Base-by-base conservation (phyloP, 1,284 basidiomycete species). In the Microbotryomycetes sp. region DNA sequence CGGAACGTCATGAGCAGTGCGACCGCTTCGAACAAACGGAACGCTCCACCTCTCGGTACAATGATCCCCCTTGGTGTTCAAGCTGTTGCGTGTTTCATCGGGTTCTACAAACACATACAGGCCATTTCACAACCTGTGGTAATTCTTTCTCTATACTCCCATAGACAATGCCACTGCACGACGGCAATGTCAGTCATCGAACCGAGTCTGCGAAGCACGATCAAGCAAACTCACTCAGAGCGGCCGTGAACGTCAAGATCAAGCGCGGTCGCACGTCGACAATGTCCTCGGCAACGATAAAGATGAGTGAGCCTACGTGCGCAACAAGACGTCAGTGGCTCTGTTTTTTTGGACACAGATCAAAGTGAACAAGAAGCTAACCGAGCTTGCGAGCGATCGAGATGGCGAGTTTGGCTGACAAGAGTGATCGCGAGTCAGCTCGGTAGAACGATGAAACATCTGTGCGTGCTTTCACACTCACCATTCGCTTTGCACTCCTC, bases 401-500 rank as follows among this genome's bases (percentile, higher is more conserved):
- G 72, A 98, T 98, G 19, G 92, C 96, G 65, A 98, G 77, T 83
- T 96, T 96, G 47, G 92, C 91, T 91, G 65, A 23, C 60, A 30
- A 54, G 49, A 25, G 36, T 55, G 4, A 26, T 0, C 3, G 4
- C 5, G 25, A 0, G 47, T 59, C 26, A 49, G 49, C 7, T 23
- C 14, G 19, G 31, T 42, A 22, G 19, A 42, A 22, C 4, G 5
- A 31, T 2, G 51, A 19, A 22, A 5, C 26, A 29, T 32, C 19
- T 22, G 9, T n/a, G 22, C 6, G 30, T 14, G 6, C 16, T n/a
- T 23, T n/a, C 66, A 61, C 4, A 77, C 83, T 48, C 62, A 92
- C 91, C 92, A 74, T 98, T 98, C 78, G 91, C 85, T 73, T 86
- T 84, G 74, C 90, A 83, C 61, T 96, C 91, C 66, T 98, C 96